Percentiles rank a stretch among this genome's conserved stretches.
phyloP scores from a whole-genome alignment of 108 stramenopile species.

The Schizochytrium sp. region DNA sequence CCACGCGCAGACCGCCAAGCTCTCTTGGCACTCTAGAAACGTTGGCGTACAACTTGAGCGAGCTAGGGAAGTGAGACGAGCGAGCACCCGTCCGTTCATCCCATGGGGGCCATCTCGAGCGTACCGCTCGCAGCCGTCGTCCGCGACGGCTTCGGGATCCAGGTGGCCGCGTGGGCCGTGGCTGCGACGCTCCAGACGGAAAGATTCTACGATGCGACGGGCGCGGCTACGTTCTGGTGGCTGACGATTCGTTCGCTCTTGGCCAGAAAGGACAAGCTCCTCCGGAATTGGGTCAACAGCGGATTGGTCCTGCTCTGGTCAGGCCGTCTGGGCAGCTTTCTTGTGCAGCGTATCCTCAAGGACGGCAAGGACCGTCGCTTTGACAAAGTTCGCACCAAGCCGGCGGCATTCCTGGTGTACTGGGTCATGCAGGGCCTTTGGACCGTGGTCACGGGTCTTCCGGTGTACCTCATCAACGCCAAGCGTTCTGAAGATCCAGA shows the following conservation, averaged over 20 bases:
- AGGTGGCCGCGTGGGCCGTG: background rate
- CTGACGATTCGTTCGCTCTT: background rate
- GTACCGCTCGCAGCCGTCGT: background rate
- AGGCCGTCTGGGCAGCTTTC: background rate
- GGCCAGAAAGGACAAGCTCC: background rate
- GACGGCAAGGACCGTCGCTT: background rate
- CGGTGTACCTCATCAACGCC: background rate
- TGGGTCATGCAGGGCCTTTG: constrained; percentile 2
- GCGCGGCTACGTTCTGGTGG: background rate
- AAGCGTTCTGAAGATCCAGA: background rate
- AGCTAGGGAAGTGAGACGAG: too few relatives aligned
- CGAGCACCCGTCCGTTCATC: too few relatives aligned
- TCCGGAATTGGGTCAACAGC: background rate
- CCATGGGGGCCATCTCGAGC: background rate
- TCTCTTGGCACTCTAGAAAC: too few relatives aligned
- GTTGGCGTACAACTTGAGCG: too few relatives aligned
- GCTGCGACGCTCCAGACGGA: background rate
- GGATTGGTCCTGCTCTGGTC: background rate
- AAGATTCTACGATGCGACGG: background rate
- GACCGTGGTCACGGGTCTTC: background rate
- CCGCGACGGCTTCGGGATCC: background rate
- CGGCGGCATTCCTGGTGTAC: background rate
- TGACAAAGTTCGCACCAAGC: background rate
- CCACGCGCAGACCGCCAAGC: too few relatives aligned
- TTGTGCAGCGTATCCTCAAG: background rate